These are phyloP conservation scores for Aegilops umbellulata DNA, from an alignment of 176 grass and related monocot species.

Conservation along the genomic window DNA sequence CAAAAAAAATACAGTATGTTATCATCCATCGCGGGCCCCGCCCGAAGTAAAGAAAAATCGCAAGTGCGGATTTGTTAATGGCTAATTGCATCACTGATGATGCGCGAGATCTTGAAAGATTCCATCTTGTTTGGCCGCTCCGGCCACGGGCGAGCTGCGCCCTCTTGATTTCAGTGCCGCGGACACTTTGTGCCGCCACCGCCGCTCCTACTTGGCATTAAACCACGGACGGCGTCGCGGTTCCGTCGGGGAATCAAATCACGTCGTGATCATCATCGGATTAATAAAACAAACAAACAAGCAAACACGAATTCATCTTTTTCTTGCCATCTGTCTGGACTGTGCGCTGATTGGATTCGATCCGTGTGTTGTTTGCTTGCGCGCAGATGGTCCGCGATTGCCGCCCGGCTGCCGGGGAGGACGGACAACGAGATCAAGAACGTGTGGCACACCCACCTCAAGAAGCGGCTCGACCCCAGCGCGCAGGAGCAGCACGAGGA, in stretches of 20 bases:
- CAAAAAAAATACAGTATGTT: constrained; percentile 2
- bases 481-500: constrained; percentile 4
- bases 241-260: constrained; percentile 38
- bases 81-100: constrained; percentile 39
- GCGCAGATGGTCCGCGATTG: constrained; percentile 77
- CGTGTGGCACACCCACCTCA: constrained; percentile 92
- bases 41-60: background rate
- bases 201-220: background rate
- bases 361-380: background rate
- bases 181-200: background rate
- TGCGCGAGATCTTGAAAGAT: constrained; percentile 40
- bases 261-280: constrained; percentile 19
- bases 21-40: constrained; percentile 15
- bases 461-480: constrained; percentile 56
- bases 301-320: no score
- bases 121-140: constrained; percentile 32
- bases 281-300: no score
- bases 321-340: background rate
- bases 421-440: constrained; percentile 99
- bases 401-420: constrained; percentile 66
- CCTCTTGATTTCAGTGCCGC: constrained; percentile 32
- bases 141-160: background rate
- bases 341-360: constrained; percentile 4
- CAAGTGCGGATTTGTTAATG: background rate
- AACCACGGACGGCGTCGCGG: background rate